Conservation (phyloP, 1,284 basidiomycete genomes). For the Sutorius eximius region DNA sequence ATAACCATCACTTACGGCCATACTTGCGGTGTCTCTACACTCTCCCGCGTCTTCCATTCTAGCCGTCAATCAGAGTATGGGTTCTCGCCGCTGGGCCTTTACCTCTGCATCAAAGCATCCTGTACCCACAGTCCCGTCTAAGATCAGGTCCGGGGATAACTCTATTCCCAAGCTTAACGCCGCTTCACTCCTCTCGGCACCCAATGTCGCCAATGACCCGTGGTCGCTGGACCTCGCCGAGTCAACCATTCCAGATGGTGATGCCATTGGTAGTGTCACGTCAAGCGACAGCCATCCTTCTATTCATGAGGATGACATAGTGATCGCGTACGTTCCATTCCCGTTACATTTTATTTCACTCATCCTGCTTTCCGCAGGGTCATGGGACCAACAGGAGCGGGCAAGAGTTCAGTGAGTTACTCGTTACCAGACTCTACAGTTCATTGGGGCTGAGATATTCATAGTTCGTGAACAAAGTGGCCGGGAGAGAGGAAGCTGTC, state of each 20-base stretch:
- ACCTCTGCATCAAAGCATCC: background rate
- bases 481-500: constrained; percentile 3
- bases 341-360: background rate
- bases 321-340: constrained; percentile 19
- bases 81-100: background rate
- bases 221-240: background rate
- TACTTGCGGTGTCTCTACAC: background rate
- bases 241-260: background rate
- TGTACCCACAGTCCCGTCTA: too few species aligned
- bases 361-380: constrained; percentile 24
- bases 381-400: constrained; percentile 42
- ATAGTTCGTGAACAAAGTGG: constrained; percentile 23
- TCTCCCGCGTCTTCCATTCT: background rate
- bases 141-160: background rate
- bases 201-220: background rate
- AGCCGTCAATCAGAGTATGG: background rate
- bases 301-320: constrained; percentile 7
- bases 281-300: background rate
- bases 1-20: too few species aligned
- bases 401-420: constrained; percentile 39
- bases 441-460: background rate
- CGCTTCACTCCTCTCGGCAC: background rate
- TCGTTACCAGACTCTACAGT: background rate
- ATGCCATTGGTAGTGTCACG: background rate
- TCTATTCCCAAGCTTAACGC: background rate